phyloP scores from a whole-genome alignment of 306 rosid species.

The Morella rubra region DNA sequence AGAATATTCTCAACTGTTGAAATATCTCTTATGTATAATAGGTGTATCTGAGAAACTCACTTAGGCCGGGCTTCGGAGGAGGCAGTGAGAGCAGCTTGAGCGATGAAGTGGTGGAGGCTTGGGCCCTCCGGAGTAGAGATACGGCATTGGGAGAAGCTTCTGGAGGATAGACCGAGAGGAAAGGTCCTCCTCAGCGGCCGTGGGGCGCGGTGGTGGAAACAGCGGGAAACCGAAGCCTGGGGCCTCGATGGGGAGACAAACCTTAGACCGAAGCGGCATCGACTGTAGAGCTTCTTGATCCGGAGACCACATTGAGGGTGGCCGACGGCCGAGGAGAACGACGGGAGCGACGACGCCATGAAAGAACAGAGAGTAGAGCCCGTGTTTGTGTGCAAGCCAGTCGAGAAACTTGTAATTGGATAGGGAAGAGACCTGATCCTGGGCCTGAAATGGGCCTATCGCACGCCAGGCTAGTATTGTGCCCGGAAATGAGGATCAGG shows the following conservation, averaged over 20 bases:
- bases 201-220: slow-evolving; percentile 24
- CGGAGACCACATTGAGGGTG: slow-evolving; percentile 50
- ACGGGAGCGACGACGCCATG: slow-evolving; percentile 51
- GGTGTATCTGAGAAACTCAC: slow-evolving; percentile 37
- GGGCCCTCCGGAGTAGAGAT: slow-evolving; percentile 32
- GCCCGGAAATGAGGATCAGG: neutral
- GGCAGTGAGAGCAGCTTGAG: slow-evolving; percentile 54
- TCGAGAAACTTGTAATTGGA: slow-evolving; percentile 14
- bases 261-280: slow-evolving; percentile 39
- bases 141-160: slow-evolving; percentile 45
- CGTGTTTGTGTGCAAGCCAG: neutral
- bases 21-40: too few species aligned
- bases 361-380: slow-evolving; percentile 8
- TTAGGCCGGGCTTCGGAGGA: slow-evolving; percentile 49
- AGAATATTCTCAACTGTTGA: neutral
- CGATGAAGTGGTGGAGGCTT: slow-evolving; percentile 45
- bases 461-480: neutral
- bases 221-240: slow-evolving; percentile 19
- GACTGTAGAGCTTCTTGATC: slow-evolving; percentile 38
- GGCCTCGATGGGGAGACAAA: slow-evolving; percentile 26
- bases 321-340: slow-evolving; percentile 55
- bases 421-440: neutral
- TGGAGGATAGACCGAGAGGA: slow-evolving; percentile 20
- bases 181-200: slow-evolving; percentile 20
- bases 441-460: neutral